Base-by-base conservation (phyloP, 1,284 basidiomycete species). In the Leccinum solheimii region DNA sequence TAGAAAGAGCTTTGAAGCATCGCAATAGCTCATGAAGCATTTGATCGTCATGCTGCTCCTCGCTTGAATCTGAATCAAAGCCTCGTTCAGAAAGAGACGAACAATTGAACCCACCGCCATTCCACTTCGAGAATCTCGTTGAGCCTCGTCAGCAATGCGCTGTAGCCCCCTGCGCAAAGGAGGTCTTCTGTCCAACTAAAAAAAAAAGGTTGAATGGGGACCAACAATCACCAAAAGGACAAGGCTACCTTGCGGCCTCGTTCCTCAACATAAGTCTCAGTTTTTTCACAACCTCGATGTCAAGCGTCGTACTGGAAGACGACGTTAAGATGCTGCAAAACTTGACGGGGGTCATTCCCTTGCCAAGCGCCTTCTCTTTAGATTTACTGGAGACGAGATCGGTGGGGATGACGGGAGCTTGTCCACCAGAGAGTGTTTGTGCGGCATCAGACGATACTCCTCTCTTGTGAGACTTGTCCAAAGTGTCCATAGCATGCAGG, bases 11-110 rank as follows among this genome's bases (percentile, higher is more conserved):
- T 74, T 97, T 97, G 76, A 99, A 86, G 77, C 95, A 98, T 3
- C 95, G 87, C 30, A 99, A 80, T 0, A 99, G 79, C 74, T 98
- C 97, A 68, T 97, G 90, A 8, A 99, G 81, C 54, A 97, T 82
- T 73, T 96, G 89, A 73, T 99, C 97, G 71, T 98, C 97, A 68
- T 97, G 96, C 73, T 98, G 96, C 74, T 99, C 97, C 75, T 98
- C 97, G 64, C 95, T 95, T 68, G 3, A 61, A 55, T 52, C 23
- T 27, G 48, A 34, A 30, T 71, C 61, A 66, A 56, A 13, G 48
- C 54, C 52, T 58, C 67, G 55, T 61, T 52, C 38, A 19, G 52
- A 45, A 53, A 3, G 10, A 54, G 6, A 36, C 13, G 57, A 13
- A 30, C 21, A 55, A 49, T 1, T 40, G 51, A 48, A 45, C 84